These are phyloP conservation scores for Aspergillus fumigatus DNA, from an alignment of 2,329 filamentous ascomycete species.

Conservation along the genomic window DNA sequence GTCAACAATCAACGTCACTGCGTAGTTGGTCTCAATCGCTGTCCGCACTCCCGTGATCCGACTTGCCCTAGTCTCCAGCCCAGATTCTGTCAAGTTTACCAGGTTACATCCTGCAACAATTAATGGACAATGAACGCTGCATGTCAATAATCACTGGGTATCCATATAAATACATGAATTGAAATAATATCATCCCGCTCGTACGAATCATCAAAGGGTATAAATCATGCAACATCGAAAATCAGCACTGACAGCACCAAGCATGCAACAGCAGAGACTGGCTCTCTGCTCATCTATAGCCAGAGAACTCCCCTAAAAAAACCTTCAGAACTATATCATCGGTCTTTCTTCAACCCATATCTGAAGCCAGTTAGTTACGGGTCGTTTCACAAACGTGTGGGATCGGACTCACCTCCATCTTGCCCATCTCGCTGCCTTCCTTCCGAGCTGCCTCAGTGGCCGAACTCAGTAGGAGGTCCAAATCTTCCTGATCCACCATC, in stretches of 20 bases:
- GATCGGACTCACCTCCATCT: conserved; percentile 75
- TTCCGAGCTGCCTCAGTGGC: conserved; percentile 65
- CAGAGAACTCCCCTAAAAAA: conserved; percentile 17
- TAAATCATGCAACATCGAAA: background rate
- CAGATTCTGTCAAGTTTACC: too few relatives aligned
- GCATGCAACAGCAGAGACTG: background rate
- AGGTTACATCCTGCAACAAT: background rate
- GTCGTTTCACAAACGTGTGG: background rate
- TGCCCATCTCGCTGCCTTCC: conserved; percentile 76
- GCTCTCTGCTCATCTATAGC: background rate
- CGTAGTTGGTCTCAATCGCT: background rate
- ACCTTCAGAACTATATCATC: conserved; percentile 19
- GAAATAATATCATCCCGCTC: background rate
- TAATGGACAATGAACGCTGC: background rate
- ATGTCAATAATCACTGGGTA: background rate
- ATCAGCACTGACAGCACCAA: background rate
- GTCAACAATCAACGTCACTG: background rate
- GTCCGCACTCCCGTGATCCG: background rate
- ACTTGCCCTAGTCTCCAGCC: background rate
- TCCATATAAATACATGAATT: background rate
- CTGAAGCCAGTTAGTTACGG: conserved; percentile 21
- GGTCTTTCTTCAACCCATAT: conserved; percentile 40
- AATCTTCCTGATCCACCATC: conserved; percentile 91
- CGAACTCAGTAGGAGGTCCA: conserved; percentile 76
- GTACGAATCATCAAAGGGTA: background rate